phyloP scores from a whole-genome alignment of 2,329 filamentous ascomycete genomes.

The Xylariaceae sp. region DNA sequence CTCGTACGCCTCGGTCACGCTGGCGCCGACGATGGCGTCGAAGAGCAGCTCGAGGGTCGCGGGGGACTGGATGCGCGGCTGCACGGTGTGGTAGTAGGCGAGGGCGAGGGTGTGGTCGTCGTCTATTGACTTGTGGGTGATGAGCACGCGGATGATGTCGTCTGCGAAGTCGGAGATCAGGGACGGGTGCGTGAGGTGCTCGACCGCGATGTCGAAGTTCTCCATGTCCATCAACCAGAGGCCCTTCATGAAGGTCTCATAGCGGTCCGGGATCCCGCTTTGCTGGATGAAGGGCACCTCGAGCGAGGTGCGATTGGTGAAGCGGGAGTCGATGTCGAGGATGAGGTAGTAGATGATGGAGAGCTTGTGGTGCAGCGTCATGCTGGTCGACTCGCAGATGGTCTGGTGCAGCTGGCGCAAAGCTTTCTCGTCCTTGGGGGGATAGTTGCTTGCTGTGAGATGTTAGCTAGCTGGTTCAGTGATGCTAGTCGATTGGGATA shows the following conservation, averaged over 20 bases:
- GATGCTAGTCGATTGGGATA: not conserved
- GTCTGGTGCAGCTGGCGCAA: constrained; percentile 65
- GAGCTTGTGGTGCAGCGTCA: constrained; percentile 71
- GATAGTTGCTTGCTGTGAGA: constrained; percentile 59
- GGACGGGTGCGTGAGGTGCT: constrained; percentile 73
- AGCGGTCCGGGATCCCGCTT: constrained; percentile 67
- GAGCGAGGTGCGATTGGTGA: constrained; percentile 26
- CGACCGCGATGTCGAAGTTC: constrained; percentile 64
- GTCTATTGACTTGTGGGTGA: constrained; percentile 50
- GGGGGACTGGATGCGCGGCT: constrained; percentile 62
- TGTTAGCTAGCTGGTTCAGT: not conserved
- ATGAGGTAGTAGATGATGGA: constrained; percentile 80
- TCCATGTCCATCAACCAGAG: constrained; percentile 74
- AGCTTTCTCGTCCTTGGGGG: constrained; percentile 63
- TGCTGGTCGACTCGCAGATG: constrained; percentile 56
- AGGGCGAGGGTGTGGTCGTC: constrained; percentile 62
- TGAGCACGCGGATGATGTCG: constrained; percentile 68
- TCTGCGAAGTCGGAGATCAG: constrained; percentile 77
- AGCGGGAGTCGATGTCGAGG: constrained; percentile 61
- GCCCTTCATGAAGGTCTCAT: constrained; percentile 75
- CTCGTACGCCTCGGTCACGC: constrained; percentile 66
- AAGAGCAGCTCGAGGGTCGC: constrained; percentile 63
- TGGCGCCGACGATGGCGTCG: constrained; percentile 60
- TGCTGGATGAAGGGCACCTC: constrained; percentile 53
- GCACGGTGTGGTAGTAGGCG: constrained; percentile 72